Conservation (phyloP, 208 protist genomes). For the Willaertia magna region DNA sequence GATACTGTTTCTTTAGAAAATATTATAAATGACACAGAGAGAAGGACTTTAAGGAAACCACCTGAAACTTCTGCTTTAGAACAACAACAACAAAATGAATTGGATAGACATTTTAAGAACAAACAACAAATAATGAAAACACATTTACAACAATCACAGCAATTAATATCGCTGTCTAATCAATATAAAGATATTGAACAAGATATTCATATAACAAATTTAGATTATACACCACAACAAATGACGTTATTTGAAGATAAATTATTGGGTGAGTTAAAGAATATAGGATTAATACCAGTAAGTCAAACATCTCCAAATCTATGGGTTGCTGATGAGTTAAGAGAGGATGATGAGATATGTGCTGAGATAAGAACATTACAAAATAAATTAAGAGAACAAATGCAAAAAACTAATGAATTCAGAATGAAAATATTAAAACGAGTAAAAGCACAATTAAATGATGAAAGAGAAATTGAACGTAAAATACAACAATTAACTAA, state of each 20-base stretch:
- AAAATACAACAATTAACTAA: too few relatives aligned
- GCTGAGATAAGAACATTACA: not conserved
- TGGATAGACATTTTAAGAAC: not conserved
- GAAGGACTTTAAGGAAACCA: too few relatives aligned
- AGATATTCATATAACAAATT: not conserved
- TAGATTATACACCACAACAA: not conserved
- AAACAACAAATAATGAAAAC: not conserved
- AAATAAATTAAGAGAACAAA: not conserved
- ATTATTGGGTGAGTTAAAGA: not conserved
- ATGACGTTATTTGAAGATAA: not conserved
- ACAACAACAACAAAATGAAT: not conserved
- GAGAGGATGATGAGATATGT: constrained; percentile 4
- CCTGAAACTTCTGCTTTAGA: not conserved
- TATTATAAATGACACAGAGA: not conserved
- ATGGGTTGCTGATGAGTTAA: not conserved
- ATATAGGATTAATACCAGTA: not conserved
- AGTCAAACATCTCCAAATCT: not conserved
- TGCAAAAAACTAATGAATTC: not conserved
- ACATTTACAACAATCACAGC: not conserved
- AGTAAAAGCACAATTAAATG: not conserved
- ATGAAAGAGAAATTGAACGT: not conserved
- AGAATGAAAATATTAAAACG: not conserved
- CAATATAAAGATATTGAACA: not conserved
- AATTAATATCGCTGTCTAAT: not conserved
- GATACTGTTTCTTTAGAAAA: not conserved